Evolutionary conservation across 495 filamentous ascomycete species (phyloP).

Genomic region (Parathielavia appendiculata): DNA sequence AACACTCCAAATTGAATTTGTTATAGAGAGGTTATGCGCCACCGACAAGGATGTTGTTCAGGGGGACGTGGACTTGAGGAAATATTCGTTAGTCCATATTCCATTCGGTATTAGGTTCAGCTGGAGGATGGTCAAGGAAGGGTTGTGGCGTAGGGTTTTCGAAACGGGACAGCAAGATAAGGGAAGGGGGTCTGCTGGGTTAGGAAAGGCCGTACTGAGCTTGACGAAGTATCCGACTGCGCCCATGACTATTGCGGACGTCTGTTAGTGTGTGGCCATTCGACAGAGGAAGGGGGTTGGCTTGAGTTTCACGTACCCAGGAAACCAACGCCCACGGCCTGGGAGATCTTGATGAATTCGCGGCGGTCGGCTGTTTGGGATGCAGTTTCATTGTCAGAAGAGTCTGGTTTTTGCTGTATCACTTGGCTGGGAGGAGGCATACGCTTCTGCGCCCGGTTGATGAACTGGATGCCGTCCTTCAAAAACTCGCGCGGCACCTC

Average conservation of each 20-base stretch:
- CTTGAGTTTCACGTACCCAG: conserved; percentile 22
- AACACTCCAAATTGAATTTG: too few species aligned
- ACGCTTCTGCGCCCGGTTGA: conserved; percentile 85
- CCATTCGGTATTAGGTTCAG: not conserved
- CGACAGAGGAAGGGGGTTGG: not conserved
- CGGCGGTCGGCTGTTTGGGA: conserved; percentile 56
- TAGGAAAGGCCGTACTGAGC: conserved; percentile 56
- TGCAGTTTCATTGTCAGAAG: not conserved
- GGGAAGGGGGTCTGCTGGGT: not conserved
- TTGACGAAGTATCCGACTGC: conserved; percentile 88
- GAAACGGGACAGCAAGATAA: too few species aligned
- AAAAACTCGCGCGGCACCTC: conserved; percentile 81
- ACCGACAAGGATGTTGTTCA: conserved; percentile 47
- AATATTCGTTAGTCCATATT: not conserved
- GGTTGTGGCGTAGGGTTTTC: not conserved
- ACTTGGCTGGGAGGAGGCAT: conserved; percentile 25
- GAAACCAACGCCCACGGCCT: conserved; percentile 77
- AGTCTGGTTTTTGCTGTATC: not conserved
- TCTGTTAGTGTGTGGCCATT: not conserved
- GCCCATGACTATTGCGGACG: conserved; percentile 28
- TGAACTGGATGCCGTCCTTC: conserved; percentile 73
- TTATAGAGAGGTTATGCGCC: conserved; percentile 33
- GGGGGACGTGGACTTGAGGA: conserved; percentile 33
- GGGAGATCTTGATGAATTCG: conserved; percentile 91
- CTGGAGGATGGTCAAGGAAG: not conserved